These are phyloP conservation scores for Telfairia occidentalis DNA, from an alignment of 331 rosid genomes.

Conservation along the genomic window DNA sequence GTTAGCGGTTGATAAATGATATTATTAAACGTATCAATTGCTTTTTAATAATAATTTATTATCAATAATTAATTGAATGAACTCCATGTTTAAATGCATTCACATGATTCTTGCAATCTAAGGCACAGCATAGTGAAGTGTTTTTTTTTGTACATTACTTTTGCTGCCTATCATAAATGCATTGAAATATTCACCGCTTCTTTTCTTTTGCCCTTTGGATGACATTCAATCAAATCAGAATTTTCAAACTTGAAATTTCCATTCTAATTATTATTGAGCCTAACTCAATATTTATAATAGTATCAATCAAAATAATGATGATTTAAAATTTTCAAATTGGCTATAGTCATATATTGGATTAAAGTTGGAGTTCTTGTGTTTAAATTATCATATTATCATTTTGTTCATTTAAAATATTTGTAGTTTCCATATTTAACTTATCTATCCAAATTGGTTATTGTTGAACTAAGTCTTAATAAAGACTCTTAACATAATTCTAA, in stretches of 20 bases:
- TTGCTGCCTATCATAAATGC: constrained; percentile 44
- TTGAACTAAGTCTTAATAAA: too few species aligned
- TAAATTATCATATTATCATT: background rate
- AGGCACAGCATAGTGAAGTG: background rate
- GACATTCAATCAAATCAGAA: background rate
- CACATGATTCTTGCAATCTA: constrained; percentile 50
- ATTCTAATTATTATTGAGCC: background rate
- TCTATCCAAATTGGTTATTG: too few species aligned
- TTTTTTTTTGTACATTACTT: background rate
- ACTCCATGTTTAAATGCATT: constrained; percentile 38
- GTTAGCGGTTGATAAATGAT: too few species aligned
- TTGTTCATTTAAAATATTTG: background rate
- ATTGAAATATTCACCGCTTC: constrained; percentile 19
- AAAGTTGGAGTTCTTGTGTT: background rate
- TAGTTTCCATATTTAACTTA: too few species aligned
- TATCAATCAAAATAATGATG: background rate
- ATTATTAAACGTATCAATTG: background rate
- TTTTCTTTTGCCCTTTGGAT: constrained; percentile 18
- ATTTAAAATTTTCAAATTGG: background rate
- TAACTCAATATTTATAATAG: background rate
- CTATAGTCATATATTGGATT: background rate
- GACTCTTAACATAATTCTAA: too few species aligned
- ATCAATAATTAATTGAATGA: background rate
- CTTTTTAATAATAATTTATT: background rate
- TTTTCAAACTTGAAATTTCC: background rate